Base-by-base conservation (phyloP, 495 filamentous ascomycete genomes). In the Penicillium egyptiacum region DNA sequence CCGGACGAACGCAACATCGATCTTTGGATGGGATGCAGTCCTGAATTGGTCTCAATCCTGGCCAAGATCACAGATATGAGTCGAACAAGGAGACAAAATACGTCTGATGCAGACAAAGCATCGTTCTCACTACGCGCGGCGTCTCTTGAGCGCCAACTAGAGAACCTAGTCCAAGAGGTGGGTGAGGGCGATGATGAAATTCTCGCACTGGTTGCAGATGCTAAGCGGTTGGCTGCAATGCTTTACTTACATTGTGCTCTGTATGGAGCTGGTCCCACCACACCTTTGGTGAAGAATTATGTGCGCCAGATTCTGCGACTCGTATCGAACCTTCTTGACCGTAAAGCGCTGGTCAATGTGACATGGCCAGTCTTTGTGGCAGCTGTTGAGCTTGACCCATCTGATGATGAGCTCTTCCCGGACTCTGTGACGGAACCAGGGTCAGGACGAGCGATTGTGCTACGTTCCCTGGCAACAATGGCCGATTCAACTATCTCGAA, bases 361-460 rank as follows among this genome's bases (percentile, higher is more conserved):
- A 70, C 72, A 33, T 79, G 73, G 72, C 75, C 75, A n/a, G 59
- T 79, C 1, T 79, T 79, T 54, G 75, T 79, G 43, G 75, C 73
- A 3, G 74, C 73, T 4, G 72, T 77, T 11, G 75, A 79, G 43
- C 64, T 79, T 2, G 72, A 79, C 30, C 74, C 75, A 4, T 53
- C 67, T 3, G 62, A 70, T 14, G 75, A 79, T 45, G 70, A 76
- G 43, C 48, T 75, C 7, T 75, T 69, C 65, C 60, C 53, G 2
- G 64, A 65, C n/a, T 43, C 41, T 1, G 50, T 57, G 20, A 58
- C 52, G 8, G 52, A 60, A 3, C 39, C 60, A 0, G 64, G 65
- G 2, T 71, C 70, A 28, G 74, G 74, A 5, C 66, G 76, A 30
- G 66, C 70, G n/a, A 61, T 74, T 10, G 69, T 78, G 3, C 57